Base-by-base conservation (phyloP, 805 yeast genomes). In the Vanderwaltozyma yarrowii region DNA sequence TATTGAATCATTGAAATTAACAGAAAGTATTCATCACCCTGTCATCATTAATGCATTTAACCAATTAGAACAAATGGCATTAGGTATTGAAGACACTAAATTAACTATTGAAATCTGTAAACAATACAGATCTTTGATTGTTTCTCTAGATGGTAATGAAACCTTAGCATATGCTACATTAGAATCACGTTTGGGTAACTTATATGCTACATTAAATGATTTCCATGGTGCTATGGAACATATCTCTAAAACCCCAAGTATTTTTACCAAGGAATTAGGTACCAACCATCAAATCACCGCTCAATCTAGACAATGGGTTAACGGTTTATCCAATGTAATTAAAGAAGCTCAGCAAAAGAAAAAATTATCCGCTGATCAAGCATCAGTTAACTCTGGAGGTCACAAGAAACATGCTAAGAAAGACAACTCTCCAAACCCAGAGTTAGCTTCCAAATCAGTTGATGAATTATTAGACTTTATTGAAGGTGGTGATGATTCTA, bases 381-480 rank as follows among this genome's bases (percentile, higher is more conserved):
- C 52, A 20, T 39, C 56, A n/a, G 46, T 50, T 5, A 39, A 39
- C 33, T 35, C 39, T 32, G 41, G 48, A 40, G 18, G 26, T 5
- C 13, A 17, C 7, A 39, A 41, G n/a, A 36, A 36, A n/a, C 42
- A 43, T 5, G n/a, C 39, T 11, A 61, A 62, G 44, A 66, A 62
- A 42, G 45, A 54, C 13, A 56, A 58, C 19, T 49, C 56, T 31
- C 59, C 69, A 28, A 66, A 70, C 47, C 76, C 81, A 14, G 73
- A 71, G 26, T 66, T 82, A 43, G 78, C 82, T 7, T 62, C 66
- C 38, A 71, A 78, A 58, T 75, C 85, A 15, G 71, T 83, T 37
- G 89, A 80, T 38, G 94, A 81, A 42, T 69, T 84, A 42, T 64
- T 84, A 61, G 67, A 69, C 43, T 84, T 76, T 52, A 80, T 84